Evolutionary conservation across 805 yeast species (phyloP), one percentile per base, ranked within the genome.

Genomic region (Cyberlindnera amylophila): DNA sequence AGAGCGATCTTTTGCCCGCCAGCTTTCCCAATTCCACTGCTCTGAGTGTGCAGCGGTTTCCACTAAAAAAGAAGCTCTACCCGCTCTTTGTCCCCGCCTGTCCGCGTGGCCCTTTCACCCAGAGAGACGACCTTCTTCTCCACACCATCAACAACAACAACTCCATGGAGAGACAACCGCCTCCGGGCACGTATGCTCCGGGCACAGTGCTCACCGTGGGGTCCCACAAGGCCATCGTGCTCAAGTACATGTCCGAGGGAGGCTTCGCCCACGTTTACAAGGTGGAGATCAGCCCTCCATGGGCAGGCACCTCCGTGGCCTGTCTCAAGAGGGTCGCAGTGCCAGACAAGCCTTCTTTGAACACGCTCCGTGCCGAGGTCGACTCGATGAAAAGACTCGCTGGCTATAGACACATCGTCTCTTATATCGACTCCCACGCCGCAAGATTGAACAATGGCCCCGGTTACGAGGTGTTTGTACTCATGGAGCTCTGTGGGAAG

Each of bases 251-350:
- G 33, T 83, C 95, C 6, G 83, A 83, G 57, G 98, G 93, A 64
- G 99, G 99, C 12, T 93, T 87, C 71, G 98, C 99, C 10, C 95
- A 86, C 61, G 96, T 93, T 5, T 93, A 93, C 62, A 76, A 84
- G 14, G 91, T 89, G 47, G 74, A 74, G 36, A 78, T 85, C 15
- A 70, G 74, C 21, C 89, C 89, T 6, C 69, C 76, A 4, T 77
- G 70, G 50, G 69, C 74, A 13, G 79, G 77, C 15, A 62, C 71
- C 38, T 64, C 63, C 42, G 62, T 72, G 11, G 96, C 91, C 5
- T 93, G 98, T 61, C 70, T 93, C 55, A 93, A 93, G 64, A 75
- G 99, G 49, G 98, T 93, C n/a, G 82, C 82, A 26, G 99, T 93
- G 3, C 97, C 97, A 4, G 88, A 84, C 59, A 93, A 93, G 63